Evolutionary conservation across 2,329 filamentous ascomycete species (phyloP).

Genomic region (Claviceps cyperi): DNA sequence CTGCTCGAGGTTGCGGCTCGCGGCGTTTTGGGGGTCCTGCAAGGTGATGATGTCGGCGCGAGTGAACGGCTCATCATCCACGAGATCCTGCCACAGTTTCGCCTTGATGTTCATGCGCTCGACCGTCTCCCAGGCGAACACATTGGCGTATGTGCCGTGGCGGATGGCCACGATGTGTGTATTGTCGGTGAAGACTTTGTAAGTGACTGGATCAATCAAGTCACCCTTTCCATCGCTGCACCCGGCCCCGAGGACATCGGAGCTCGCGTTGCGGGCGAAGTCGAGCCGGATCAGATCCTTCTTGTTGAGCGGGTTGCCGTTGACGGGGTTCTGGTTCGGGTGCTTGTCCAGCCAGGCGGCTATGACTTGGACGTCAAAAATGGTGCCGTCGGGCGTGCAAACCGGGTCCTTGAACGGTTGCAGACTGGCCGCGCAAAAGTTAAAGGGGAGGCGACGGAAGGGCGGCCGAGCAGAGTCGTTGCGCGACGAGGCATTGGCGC

Average conservation of each 20-base stretch:
- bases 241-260: conserved; percentile 32
- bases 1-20: conserved; percentile 64
- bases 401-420: conserved; percentile 93
- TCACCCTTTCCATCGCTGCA: conserved; percentile 49
- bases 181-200: conserved; percentile 95
- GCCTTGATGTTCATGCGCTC: conserved; percentile 92
- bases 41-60: conserved; percentile 89
- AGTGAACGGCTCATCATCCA: conserved; percentile 75
- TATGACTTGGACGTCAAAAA: conserved; percentile 93
- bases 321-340: conserved; percentile 71
- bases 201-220: conserved; percentile 90
- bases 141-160: conserved; percentile 73
- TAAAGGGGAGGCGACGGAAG: conserved; percentile 89
- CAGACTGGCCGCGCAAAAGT: conserved; percentile 91
- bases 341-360: conserved; percentile 88
- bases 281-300: conserved; percentile 81
- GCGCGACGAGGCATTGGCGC: conserved; percentile 14
- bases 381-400: conserved; percentile 73
- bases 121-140: conserved; percentile 91
- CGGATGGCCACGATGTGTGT: conserved; percentile 87
- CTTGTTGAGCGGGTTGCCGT: conserved; percentile 62
- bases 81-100: conserved; percentile 86
- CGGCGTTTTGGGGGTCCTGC: conserved; percentile 87
- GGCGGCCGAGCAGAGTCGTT: conserved; percentile 33
- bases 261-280: conserved; percentile 79